phyloP scores from a whole-genome alignment of 2,329 filamentous ascomycete species.

The Monilinia vaccinii-corymbosi region DNA sequence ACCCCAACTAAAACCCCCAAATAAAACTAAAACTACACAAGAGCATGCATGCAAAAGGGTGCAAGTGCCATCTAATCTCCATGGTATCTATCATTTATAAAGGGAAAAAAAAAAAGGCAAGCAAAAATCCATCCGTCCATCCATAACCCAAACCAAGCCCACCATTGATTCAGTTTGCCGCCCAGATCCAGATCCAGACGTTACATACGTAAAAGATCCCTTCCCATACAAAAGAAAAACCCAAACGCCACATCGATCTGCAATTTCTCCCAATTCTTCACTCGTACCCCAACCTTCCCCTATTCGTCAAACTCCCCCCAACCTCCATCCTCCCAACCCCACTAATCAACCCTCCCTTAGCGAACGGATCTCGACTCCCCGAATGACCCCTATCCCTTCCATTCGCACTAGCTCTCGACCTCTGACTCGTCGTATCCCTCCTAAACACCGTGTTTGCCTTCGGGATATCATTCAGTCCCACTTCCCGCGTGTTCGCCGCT shows the following conservation, averaged over 20 bases:
- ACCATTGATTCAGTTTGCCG: not conserved
- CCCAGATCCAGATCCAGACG: not conserved
- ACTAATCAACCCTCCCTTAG: constrained; percentile 15
- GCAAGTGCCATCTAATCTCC: not conserved
- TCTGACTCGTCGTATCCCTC: constrained; percentile 14
- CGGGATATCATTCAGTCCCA: constrained; percentile 14
- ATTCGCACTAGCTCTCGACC: constrained; percentile 9
- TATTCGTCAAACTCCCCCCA: not conserved
- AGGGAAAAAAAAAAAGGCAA: not conserved
- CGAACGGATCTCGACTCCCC: constrained; percentile 9
- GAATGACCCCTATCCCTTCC: constrained; percentile 7
- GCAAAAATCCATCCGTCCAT: not conserved
- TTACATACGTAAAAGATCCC: no score
- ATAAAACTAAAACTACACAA: no score
- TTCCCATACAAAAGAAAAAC: not conserved
- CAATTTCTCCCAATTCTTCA: not conserved
- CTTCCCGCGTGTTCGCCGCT: constrained; percentile 30
- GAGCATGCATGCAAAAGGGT: not conserved
- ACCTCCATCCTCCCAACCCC: not conserved
- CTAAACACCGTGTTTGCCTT: constrained; percentile 20
- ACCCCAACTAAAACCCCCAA: no score
- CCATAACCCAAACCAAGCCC: not conserved
- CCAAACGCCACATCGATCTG: not conserved
- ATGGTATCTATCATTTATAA: constrained; percentile 2
- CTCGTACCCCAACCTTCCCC: not conserved